A percentile compares a stretch with the other conserved stretches of the same genome.
Evolutionary conservation across 108 stramenopile species (phyloP).

Genomic region (Aurantiochytrium sp.): DNA sequence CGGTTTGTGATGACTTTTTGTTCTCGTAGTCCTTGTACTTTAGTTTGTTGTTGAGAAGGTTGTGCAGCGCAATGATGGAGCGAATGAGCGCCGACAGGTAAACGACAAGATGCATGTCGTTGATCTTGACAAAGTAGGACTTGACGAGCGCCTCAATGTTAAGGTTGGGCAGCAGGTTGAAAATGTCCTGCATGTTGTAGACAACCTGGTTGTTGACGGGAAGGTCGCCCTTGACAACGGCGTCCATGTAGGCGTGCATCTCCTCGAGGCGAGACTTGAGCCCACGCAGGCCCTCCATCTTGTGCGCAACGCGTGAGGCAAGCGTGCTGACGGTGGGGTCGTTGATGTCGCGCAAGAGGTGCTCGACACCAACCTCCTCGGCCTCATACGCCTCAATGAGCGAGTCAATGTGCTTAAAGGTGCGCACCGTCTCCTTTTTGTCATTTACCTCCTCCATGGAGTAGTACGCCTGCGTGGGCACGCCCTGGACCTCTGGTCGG

Average conservation of each 20-base stretch:
- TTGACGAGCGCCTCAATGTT: constrained; percentile 83
- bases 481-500: constrained; percentile 73
- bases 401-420: constrained; percentile 85
- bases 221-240: constrained; percentile 44
- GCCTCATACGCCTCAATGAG: constrained; percentile 87
- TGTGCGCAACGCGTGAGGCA: constrained; percentile 82
- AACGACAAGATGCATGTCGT: constrained; percentile 90
- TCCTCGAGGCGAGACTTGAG: constrained; percentile 78
- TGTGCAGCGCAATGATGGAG: constrained; percentile 88
- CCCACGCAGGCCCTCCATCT: constrained; percentile 76
- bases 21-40: constrained; percentile 54
- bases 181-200: constrained; percentile 84
- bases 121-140: constrained; percentile 84
- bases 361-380: constrained; percentile 96
- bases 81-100: constrained; percentile 64
- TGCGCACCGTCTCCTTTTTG: constrained; percentile 66
- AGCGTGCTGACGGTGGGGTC: constrained; percentile 93
- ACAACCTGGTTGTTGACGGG: constrained; percentile 73
- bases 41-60: constrained; percentile 89
- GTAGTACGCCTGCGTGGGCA: constrained; percentile 88
- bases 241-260: constrained; percentile 81
- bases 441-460: constrained; percentile 73
- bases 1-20: background rate
- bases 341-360: constrained; percentile 96
- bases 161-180: constrained; percentile 93